Base-by-base conservation (phyloP, 768 basidiomycete genomes). In the Lactarius sp. region DNA sequence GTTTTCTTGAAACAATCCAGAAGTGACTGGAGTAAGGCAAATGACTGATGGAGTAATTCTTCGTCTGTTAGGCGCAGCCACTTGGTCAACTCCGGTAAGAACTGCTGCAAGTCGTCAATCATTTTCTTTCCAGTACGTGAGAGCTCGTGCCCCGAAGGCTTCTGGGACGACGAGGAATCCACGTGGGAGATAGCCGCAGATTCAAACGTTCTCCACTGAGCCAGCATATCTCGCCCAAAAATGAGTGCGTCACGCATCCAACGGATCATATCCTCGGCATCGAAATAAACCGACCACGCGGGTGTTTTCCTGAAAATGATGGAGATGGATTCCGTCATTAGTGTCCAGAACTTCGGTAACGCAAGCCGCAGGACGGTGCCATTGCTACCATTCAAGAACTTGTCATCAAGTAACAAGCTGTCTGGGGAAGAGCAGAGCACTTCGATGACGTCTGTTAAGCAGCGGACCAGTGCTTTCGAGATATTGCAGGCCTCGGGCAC, bases 161-260 rank as follows among this genome's bases (percentile, higher is more conserved):
- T 68, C 65, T 22, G 68, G 69, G 64, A 41, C 68, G 70, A 16
- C 53, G 56, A 61, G 75, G 67, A 42, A 71, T 73, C 31, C 34
- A 71, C 74, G 59, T 60, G 72, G 12, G 76, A 72, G 52, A 81
- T 74, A 4, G 83, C 80, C 10, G 88, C 87, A 33, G 78, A 79
- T 73, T 96, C 94, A 65, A 99, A 85, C 12, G 87, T 83, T 49
- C 85, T 78, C 75, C 93, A 84, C 66, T 93, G 86, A 3, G 85
- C 87, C 52, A 97, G 75, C 78, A 97, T 81, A 69, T 95, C 90
- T 68, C 89, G 77, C 9, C 88, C 94, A 70, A 97, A 94, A 66
- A 98, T 94, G 56, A 98, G 80, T 3, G 95, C 97, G 72, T 98
- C 97, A 60, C 95, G 85, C 97, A 99, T 98, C 97, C 97, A 99